Evolutionary conservation across 176 grass and related monocot species (phyloP).

Genomic region (Thinopyrum elongatum): DNA sequence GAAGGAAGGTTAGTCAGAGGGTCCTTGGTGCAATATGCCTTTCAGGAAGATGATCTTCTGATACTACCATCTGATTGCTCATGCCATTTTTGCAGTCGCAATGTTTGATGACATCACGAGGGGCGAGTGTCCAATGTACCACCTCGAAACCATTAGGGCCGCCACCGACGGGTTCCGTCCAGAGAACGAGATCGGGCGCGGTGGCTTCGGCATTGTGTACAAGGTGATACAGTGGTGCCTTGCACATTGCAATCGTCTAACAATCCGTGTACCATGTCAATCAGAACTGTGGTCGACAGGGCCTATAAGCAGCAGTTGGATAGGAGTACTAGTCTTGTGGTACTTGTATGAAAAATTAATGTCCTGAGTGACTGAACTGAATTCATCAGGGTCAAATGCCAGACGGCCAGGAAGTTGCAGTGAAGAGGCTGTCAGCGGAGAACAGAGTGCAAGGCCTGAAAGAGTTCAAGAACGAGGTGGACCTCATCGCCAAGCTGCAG

Average conservation of each 20-base stretch:
- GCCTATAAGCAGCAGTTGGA: not conserved
- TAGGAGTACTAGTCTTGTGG: not conserved
- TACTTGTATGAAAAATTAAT: not conserved
- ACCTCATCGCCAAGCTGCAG: constrained; percentile 58
- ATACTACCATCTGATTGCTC: not conserved
- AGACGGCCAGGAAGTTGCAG: constrained; percentile 55
- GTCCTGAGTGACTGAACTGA: not conserved
- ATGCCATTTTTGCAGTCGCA: constrained; percentile 14
- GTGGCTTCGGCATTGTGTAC: constrained; percentile 61
- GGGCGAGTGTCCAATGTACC: constrained; percentile 36
- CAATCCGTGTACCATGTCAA: not conserved
- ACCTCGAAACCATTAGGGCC: constrained; percentile 27
- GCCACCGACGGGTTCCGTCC: constrained; percentile 40
- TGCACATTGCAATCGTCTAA: too few species aligned
- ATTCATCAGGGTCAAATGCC: constrained; percentile 35
- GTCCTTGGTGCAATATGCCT: not conserved
- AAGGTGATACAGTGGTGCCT: constrained; percentile 20
- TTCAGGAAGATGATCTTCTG: not conserved
- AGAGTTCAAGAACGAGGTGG: constrained; percentile 81
- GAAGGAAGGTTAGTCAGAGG: not conserved
- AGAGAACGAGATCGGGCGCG: constrained; percentile 44
- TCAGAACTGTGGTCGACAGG: not conserved
- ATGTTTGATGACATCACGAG: not conserved
- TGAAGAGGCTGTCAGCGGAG: constrained; percentile 49
- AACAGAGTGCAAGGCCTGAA: constrained; percentile 37